These are phyloP conservation scores for Vanderwaltozyma polyspora DNA, from an alignment of 805 yeast genomes.

Conservation along the genomic window DNA sequence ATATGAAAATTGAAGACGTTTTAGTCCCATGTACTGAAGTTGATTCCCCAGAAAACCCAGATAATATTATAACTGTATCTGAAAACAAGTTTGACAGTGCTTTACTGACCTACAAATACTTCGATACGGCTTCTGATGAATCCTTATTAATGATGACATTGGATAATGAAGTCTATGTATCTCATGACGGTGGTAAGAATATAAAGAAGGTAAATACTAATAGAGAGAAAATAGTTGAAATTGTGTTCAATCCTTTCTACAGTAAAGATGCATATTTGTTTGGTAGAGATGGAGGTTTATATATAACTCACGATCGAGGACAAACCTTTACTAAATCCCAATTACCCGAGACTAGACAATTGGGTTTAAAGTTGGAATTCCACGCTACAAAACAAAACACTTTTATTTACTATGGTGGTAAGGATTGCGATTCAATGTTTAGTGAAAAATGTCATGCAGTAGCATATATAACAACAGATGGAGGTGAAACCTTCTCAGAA, in stretches of 20 bases:
- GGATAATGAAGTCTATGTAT: constrained; percentile 43
- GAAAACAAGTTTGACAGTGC: constrained; percentile 40
- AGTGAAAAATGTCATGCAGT: constrained; percentile 42
- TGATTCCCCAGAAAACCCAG: constrained; percentile 7
- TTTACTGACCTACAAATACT: constrained; percentile 42
- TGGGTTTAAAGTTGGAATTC: constrained; percentile 42
- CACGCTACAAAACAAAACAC: constrained; percentile 43
- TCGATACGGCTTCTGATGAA: constrained; percentile 41
- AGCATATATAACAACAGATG: constrained; percentile 55
- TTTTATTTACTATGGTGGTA: constrained; percentile 61
- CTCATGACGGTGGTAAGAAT: constrained; percentile 56
- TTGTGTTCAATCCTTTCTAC: constrained; percentile 46
- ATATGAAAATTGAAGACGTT: constrained; percentile 18
- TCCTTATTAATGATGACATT: constrained; percentile 52
- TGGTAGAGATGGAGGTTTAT: constrained; percentile 40
- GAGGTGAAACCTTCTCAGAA: constrained; percentile 50
- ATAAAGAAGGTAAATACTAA: constrained; percentile 32
- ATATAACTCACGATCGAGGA: constrained; percentile 60
- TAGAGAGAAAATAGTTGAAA: constrained; percentile 36
- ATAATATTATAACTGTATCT: constrained; percentile 28
- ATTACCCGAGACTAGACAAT: constrained; percentile 41
- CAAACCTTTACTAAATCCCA: constrained; percentile 35
- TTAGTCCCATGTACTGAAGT: constrained; percentile 19
- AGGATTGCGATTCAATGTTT: constrained; percentile 40
- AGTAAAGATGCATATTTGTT: constrained; percentile 27